Conservation (phyloP, 345 rosid genomes). For the Toxicodendron radicans region DNA sequence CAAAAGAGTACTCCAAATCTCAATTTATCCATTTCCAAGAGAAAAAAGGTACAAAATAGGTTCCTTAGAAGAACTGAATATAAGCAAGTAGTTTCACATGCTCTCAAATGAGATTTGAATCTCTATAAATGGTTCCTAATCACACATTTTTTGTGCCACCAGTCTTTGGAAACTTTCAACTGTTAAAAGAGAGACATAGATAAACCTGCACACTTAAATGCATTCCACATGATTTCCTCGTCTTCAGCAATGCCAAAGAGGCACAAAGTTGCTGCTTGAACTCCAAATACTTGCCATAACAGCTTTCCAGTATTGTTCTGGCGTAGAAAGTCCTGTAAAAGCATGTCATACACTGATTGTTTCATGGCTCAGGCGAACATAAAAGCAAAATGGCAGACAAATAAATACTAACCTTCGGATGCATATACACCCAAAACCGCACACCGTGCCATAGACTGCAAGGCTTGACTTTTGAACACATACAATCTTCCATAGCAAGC, state of each 20-base stretch:
- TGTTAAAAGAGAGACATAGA: conserved; percentile 10
- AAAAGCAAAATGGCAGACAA: neutral
- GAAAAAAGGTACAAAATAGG: neutral
- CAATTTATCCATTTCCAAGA: neutral
- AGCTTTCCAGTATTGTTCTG: conserved; percentile 98
- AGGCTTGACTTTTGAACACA: conserved; percentile 69
- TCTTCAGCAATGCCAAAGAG: conserved; percentile 87
- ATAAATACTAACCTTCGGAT: conserved; percentile 75
- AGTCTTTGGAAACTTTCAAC: conserved; percentile 5
- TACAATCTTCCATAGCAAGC: conserved; percentile 94
- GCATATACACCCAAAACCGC: conserved; percentile 95
- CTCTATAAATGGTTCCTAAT: neutral
- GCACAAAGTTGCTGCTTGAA: conserved; percentile 75
- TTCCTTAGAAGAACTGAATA: too few relatives aligned
- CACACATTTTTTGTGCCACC: neutral
- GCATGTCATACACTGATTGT: conserved; percentile 7
- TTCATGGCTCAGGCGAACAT: neutral
- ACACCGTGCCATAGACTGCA: conserved; percentile 63
- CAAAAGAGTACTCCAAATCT: neutral
- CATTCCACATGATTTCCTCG: conserved; percentile 89
- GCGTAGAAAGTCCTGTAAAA: conserved; percentile 76
- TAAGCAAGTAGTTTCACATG: conserved; percentile 9
- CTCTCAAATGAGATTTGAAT: conserved; percentile 13
- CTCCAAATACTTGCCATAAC: conserved; percentile 90
- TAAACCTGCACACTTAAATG: conserved; percentile 74